Evolutionary conservation across 768 basidiomycete genomes (phyloP).

Genomic region (Pisolithus tinctorius): DNA sequence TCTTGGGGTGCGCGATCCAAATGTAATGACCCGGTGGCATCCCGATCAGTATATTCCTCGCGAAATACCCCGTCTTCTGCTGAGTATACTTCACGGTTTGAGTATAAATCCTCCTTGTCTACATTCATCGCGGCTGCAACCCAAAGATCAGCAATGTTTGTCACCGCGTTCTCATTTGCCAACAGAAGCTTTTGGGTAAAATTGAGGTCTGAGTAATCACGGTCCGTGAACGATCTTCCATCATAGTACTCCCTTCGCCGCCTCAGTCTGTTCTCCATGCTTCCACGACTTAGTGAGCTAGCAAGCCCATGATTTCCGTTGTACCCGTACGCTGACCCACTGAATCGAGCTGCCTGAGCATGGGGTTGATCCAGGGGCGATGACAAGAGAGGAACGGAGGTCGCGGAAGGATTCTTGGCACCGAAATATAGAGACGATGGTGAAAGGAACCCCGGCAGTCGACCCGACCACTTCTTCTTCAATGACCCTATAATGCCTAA

Average conservation of each 20-base stretch:
- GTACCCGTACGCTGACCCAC: slow-evolving; percentile 82
- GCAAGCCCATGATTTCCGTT: slow-evolving; percentile 48
- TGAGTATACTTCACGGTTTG: slow-evolving; percentile 22
- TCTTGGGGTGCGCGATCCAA: slow-evolving; percentile 10
- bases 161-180: slow-evolving; percentile 93
- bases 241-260: slow-evolving; percentile 45
- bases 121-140: slow-evolving; percentile 95
- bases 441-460: slow-evolving; percentile 55
- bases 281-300: slow-evolving; percentile 46
- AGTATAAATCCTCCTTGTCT: slow-evolving; percentile 74
- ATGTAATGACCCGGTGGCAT: slow-evolving; percentile 13
- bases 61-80: slow-evolving; percentile 22
- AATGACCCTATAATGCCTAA: slow-evolving; percentile 33
- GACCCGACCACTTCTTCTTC: slow-evolving; percentile 44
- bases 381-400: slow-evolving; percentile 42
- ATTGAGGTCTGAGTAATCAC: slow-evolving; percentile 54
- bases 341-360: slow-evolving; percentile 50
- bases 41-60: slow-evolving; percentile 36
- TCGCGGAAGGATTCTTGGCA: slow-evolving; percentile 23
- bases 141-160: slow-evolving; percentile 95
- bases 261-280: slow-evolving; percentile 45
- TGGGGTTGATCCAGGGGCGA: slow-evolving; percentile 41
- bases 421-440: slow-evolving; percentile 41
- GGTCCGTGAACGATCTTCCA: slow-evolving; percentile 31
- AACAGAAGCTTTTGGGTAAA: slow-evolving; percentile 84